Evolutionary conservation across 1,139 yeast species (phyloP).

Genomic region (Candida dubliniensis): DNA sequence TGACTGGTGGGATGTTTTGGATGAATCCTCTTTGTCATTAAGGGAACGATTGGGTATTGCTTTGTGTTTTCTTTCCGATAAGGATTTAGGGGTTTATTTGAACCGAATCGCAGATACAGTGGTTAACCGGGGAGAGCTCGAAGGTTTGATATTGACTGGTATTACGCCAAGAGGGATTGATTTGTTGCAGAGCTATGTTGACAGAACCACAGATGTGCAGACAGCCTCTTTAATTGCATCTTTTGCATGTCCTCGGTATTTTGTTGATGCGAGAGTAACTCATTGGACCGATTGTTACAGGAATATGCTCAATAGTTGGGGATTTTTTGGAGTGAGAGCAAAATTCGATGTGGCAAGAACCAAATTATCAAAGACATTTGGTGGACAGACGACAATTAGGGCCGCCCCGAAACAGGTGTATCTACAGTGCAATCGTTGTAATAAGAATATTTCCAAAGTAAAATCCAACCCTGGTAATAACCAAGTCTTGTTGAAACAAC

Average conservation of each 20-base stretch:
- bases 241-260: slow-evolving; percentile 82
- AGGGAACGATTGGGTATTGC: slow-evolving; percentile 91
- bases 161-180: slow-evolving; percentile 82
- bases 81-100: slow-evolving; percentile 68
- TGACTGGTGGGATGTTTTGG: slow-evolving; percentile 95
- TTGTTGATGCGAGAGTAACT: slow-evolving; percentile 66
- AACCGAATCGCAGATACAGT: slow-evolving; percentile 71
- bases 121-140: slow-evolving; percentile 77
- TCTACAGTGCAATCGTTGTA: slow-evolving; percentile 80
- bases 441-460: slow-evolving; percentile 57
- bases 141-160: slow-evolving; percentile 88
- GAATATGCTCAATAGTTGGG: slow-evolving; percentile 80
- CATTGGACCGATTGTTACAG: slow-evolving; percentile 81
- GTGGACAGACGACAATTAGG: slow-evolving; percentile 49
- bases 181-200: slow-evolving; percentile 82
- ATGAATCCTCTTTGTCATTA: slow-evolving; percentile 83
- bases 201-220: slow-evolving; percentile 88
- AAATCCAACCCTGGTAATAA: slow-evolving; percentile 21
- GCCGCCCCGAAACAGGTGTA: slow-evolving; percentile 73
- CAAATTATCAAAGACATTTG: slow-evolving; percentile 54
- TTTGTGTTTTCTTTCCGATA: slow-evolving; percentile 75
- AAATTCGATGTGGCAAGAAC: slow-evolving; percentile 80
- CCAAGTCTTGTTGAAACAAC: slow-evolving; percentile 38
- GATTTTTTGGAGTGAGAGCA: slow-evolving; percentile 73
- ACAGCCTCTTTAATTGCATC: slow-evolving; percentile 83